Evolutionary conservation across 768 basidiomycete genomes (phyloP), one percentile per base, ranked within the genome.

Genomic region (Crepidotus variabilis): DNA sequence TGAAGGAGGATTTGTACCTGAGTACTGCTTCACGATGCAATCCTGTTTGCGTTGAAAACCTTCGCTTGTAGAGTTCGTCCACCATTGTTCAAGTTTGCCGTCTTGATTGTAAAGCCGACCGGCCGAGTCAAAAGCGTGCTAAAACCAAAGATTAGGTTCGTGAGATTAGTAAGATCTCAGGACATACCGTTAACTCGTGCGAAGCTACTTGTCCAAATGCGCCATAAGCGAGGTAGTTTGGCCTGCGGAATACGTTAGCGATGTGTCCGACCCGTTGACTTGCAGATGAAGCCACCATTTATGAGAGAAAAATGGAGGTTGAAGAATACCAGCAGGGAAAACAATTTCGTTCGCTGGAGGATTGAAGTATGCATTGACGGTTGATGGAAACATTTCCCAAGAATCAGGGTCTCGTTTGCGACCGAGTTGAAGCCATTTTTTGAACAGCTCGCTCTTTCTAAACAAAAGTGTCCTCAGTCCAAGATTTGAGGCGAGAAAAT

Each of bases 271-370:
- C 4, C 28, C 28, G 8, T 28, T 28, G 28, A 28, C 28, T 28
- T 8, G 28, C 18, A 45, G 48, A 24, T 34, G 32, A 18, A 56
- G n/a, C 78, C 36, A 90, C 90, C 93, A 96, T 54, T 84, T 77
- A 52, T 82, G 75, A 3, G 81, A 82, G 77, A 94, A 98, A 81
- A 94, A 98, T 0, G 95, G 95, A 1, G 92, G 87, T 60, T 88
- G 92, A 16, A 98, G 73, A 64, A 98, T 94, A 22, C 97, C 97
- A 20, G 97, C 96, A 8, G 97, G 95, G 75, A 99, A 98, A 20
- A 94, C 92, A 51, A 95, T 94, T 87, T 96, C 94, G 60, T 94
- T 94, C 1, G 88, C 85, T 9, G 91, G 88, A 32, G 93, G 88
- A 59, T 86, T 87, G 72, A 86, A 93, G 71, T 94, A 94, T 1